phyloP scores from a whole-genome alignment of 345 rosid genomes.

The Salix purpurea region DNA sequence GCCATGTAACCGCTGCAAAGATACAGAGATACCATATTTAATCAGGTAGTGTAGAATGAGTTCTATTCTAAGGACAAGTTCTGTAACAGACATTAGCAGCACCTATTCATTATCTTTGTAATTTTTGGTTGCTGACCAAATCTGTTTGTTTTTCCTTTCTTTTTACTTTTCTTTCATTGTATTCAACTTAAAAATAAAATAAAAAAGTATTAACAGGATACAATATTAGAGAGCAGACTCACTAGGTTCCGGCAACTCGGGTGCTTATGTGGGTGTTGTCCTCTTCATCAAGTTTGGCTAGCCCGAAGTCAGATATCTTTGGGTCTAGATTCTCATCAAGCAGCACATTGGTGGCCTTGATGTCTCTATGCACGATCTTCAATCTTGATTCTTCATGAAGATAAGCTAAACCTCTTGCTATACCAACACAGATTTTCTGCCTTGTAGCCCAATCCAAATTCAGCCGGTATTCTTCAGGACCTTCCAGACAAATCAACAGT shows the following conservation, averaged over 20 bases:
- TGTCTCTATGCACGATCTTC: conserved; percentile 71
- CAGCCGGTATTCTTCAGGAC: conserved; percentile 24
- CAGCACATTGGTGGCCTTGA: conserved; percentile 61
- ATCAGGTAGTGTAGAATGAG: too few species aligned
- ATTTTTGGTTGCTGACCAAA: background rate
- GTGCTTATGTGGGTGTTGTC: conserved; percentile 70
- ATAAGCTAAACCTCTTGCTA: conserved; percentile 62
- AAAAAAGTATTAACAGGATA: too few species aligned
- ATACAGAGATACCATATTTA: background rate
- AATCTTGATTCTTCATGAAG: conserved; percentile 70
- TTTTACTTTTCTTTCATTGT: too few species aligned
- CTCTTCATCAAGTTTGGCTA: conserved; percentile 62
- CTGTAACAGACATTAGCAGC: too few species aligned
- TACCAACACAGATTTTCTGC: conserved; percentile 56
- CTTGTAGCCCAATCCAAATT: conserved; percentile 59
- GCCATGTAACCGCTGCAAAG: conserved; percentile 51
- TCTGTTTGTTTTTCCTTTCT: too few species aligned
- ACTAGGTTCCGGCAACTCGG: conserved; percentile 64
- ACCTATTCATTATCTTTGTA: too few species aligned
- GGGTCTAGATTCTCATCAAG: conserved; percentile 51
- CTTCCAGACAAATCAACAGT: background rate
- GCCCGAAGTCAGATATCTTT: conserved; percentile 65
- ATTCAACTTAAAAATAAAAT: too few species aligned
- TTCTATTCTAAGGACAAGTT: too few species aligned
- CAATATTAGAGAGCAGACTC: conserved; percentile 1